Evolutionary conservation across 345 rosid species (phyloP).

Genomic region (Linum lewisii): DNA sequence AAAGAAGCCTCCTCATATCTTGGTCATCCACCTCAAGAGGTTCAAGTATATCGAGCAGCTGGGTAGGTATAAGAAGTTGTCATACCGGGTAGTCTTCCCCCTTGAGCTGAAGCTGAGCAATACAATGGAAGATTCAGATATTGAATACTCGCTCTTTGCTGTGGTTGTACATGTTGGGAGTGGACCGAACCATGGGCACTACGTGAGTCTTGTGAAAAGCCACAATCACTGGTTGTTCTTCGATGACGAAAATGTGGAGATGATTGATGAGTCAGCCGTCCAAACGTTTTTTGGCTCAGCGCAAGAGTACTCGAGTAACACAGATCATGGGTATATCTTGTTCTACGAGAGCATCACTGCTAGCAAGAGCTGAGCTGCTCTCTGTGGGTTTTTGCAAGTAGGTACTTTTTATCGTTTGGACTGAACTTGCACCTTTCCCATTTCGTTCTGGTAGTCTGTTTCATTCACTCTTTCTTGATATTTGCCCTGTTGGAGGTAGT

Average conservation of each 20-base stretch:
- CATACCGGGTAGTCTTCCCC: conserved; percentile 89
- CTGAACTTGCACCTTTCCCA: conserved; percentile 14
- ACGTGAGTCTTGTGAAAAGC: conserved; percentile 97
- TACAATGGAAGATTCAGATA: conserved; percentile 83
- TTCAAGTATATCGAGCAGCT: conserved; percentile 96
- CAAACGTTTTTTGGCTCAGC: conserved; percentile 98
- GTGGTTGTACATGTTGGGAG: conserved; percentile 98
- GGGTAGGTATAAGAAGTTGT: conserved; percentile 89
- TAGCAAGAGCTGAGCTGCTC: conserved; percentile 30
- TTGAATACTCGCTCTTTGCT: conserved; percentile 86
- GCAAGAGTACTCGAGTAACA: conserved; percentile 90
- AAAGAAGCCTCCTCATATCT: conserved; percentile 87
- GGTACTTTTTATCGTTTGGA: conserved; percentile 35
- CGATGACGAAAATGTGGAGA: conserved; percentile 95
- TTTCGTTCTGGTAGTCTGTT: conserved; percentile 2
- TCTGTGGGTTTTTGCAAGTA: conserved; percentile 19
- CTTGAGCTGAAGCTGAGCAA: conserved; percentile 92
- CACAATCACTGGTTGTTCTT: conserved; percentile 98
- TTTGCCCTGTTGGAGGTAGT: conserved; percentile 20
- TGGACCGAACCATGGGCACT: conserved; percentile 95
- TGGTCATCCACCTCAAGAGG: conserved; percentile 90
- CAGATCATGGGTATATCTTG: conserved; percentile 97
- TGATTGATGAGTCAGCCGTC: conserved; percentile 95
- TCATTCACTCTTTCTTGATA: conserved; percentile 10
- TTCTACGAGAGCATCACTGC: conserved; percentile 81